Evolutionary conservation across 2,329 filamentous ascomycete species (phyloP).

Genomic region (Fusarium concolor): DNA sequence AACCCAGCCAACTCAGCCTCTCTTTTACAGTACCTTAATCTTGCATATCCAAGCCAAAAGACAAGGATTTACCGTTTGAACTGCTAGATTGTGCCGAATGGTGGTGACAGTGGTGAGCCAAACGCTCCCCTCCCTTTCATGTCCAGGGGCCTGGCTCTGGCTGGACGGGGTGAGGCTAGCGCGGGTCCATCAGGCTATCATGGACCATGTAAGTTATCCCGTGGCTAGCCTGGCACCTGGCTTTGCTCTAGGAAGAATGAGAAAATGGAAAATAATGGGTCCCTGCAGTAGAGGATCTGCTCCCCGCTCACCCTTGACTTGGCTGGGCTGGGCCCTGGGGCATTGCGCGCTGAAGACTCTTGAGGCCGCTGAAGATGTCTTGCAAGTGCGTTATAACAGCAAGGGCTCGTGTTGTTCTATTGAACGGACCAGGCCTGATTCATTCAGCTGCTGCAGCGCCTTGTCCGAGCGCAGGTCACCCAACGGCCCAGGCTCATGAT

Average conservation of each 20-base stretch:
- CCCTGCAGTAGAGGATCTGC: slow-evolving; percentile 40
- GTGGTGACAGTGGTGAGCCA: slow-evolving; percentile 40
- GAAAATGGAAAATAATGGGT: slow-evolving; percentile 2
- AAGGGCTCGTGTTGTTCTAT: slow-evolving; percentile 31
- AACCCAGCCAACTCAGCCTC: background rate
- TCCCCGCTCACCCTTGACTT: slow-evolving; percentile 12
- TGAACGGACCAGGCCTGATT: slow-evolving; percentile 5
- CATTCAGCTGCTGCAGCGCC: slow-evolving; percentile 18
- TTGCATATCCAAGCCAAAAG: background rate
- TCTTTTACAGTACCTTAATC: too few relatives aligned
- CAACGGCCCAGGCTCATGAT: slow-evolving; percentile 4
- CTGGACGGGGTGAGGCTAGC: slow-evolving; percentile 27
- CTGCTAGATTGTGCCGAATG: slow-evolving; percentile 37
- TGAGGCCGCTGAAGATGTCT: slow-evolving; percentile 39
- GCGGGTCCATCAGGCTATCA: slow-evolving; percentile 26
- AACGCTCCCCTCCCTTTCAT: slow-evolving; percentile 25
- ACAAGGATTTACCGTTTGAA: slow-evolving; percentile 20
- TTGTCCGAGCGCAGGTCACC: slow-evolving; percentile 21
- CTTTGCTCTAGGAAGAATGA: too few relatives aligned
- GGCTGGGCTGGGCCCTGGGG: background rate
- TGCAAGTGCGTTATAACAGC: slow-evolving; percentile 11
- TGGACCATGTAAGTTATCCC: background rate
- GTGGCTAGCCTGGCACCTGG: background rate
- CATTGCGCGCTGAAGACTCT: slow-evolving; percentile 23
- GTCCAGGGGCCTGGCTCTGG: slow-evolving; percentile 27